Evolutionary conservation across 116 monocot species (phyloP).

Genomic region (Iris pallida): DNA sequence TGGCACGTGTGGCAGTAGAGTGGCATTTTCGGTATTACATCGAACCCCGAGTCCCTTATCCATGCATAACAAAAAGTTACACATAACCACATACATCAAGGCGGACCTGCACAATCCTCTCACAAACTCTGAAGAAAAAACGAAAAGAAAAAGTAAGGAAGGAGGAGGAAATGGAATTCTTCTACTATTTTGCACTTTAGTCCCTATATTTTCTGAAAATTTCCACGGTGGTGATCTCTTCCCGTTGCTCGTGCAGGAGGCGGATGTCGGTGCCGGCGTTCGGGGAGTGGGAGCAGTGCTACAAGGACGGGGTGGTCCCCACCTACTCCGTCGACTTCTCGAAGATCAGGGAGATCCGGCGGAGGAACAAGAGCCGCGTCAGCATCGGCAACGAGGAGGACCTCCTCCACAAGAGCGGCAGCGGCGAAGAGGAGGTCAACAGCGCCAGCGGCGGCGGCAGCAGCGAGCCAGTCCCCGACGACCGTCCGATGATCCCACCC

Average conservation of each 20-base stretch:
- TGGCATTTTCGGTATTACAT: too few relatives aligned
- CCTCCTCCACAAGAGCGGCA: background rate
- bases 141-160: too few relatives aligned
- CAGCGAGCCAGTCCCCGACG: background rate
- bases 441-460: background rate
- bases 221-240: too few relatives aligned
- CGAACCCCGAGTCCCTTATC: too few relatives aligned
- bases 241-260: background rate
- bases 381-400: constrained; percentile 29
- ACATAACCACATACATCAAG: too few relatives aligned
- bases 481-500: background rate
- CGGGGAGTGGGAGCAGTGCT: constrained; percentile 24
- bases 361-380: constrained; percentile 16
- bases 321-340: constrained; percentile 30
- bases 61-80: too few relatives aligned
- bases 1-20: too few relatives aligned
- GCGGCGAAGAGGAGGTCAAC: background rate
- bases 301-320: constrained; percentile 11
- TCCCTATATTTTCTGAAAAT: background rate
- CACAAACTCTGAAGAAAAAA: too few relatives aligned
- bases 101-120: too few relatives aligned
- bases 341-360: constrained; percentile 20
- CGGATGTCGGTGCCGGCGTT: constrained; percentile 30
- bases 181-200: background rate
- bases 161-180: too few relatives aligned